Conservation (phyloP, 345 rosid species). For the Syzygium grande region DNA sequence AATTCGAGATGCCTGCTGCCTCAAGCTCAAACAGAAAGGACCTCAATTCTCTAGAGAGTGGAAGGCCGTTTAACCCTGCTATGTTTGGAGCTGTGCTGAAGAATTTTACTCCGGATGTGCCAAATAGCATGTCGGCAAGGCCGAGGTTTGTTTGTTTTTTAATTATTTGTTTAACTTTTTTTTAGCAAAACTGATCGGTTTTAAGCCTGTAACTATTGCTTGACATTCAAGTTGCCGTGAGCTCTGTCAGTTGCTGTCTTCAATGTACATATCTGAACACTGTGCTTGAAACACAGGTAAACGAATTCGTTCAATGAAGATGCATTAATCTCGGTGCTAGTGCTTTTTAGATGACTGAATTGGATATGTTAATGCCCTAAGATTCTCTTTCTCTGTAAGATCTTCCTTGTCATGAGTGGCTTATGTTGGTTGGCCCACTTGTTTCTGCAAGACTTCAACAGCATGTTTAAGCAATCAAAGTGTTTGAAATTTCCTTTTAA, state of each 20-base stretch:
- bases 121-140: slow-evolving; percentile 61
- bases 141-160: slow-evolving; percentile 57
- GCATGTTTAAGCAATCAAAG: neutral
- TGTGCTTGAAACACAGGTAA: neutral
- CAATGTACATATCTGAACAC: neutral
- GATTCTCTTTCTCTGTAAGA: neutral
- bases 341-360: neutral
- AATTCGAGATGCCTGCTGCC: slow-evolving; percentile 42
- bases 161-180: neutral
- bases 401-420: neutral
- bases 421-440: neutral
- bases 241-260: neutral
- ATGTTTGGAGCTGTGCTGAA: slow-evolving; percentile 83
- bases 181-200: neutral
- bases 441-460: neutral
- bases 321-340: neutral
- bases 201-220: neutral
- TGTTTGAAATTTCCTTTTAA: neutral
- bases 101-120: slow-evolving; percentile 81
- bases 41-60: slow-evolving; percentile 36
- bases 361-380: neutral
- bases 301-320: neutral
- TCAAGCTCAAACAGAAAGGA: slow-evolving; percentile 42
- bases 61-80: slow-evolving; percentile 67
- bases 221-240: neutral